Base-by-base conservation (phyloP, 2,329 filamentous ascomycete species). In the Apiospora rasikravindrae region DNA sequence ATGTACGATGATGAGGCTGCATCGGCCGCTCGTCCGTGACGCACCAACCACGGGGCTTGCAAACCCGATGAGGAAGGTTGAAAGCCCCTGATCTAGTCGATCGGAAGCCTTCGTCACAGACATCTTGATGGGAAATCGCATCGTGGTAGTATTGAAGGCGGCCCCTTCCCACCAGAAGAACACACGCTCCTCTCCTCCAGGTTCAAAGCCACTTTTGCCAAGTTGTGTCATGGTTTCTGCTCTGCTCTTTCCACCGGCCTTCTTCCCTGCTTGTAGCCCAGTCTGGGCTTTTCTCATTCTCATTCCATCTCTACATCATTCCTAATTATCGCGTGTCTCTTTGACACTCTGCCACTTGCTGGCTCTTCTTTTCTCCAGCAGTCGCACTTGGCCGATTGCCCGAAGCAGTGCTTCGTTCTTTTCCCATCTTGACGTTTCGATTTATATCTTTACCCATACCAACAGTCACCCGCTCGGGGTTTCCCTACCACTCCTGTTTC, bases 391-490 rank as follows among this genome's bases (percentile, higher is more conserved):
- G 33, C 13, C 57, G 57, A 64, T 40, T 64, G 57, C 57, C 40
- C 57, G 57, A 40, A 64, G 57, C 57, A 40, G 57, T 64, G 57
- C 57, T 64, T 64, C 57, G 57, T 64, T 64, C 19, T n/a, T 40
- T n/a, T 40, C 33, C 22, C 22, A n/a, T 33, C 29, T 61, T 19
- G 19, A 10, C 14, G 29, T 22, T 61, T 61, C 53, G 53, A 19
- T 37, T 37, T 33, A 19, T 61, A n/a, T n/a, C 33, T n/a, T 24
- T 13, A 40, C 57, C 33, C 33, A 14, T 40, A 40, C 33, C 57
- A 33, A 64, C 57, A 40, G 57, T 24, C 19, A n/a, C 57, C 33
- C 22, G 57, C 8, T 22, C 19, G n/a, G n/a, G n/a, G n/a, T 64
- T 64, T 64, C 57, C 11, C n/a, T 64, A 64, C 33, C 33, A n/a